Base-by-base conservation (phyloP, 257 asterid species). In the Galeopsis tetrahit region DNA sequence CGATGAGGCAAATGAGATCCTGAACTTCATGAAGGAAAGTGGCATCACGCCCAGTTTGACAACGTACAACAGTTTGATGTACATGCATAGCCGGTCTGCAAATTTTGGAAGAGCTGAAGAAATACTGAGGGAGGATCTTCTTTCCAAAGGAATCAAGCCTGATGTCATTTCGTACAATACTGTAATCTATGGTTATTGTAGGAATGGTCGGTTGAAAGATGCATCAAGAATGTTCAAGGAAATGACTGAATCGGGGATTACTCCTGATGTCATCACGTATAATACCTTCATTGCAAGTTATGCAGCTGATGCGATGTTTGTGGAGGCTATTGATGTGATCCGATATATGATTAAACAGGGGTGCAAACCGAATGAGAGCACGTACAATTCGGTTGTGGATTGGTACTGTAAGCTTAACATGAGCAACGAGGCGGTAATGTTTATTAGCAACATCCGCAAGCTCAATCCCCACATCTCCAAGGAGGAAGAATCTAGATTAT, bases 101-200 rank as follows among this genome's bases (percentile, higher is more conserved):
- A 80, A 86, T 58, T 93, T 82, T n/a, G 88, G 75, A 77, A 85
- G 75, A 70, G 84, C 98, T 2, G 97, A 93, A 70, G 94, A 86
- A 56, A 87, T 90, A 14, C 79, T 93, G 40, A 82, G 84, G 80
- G 88, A 90, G 80, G 88, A 90, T 79, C 73, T 93, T 31, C 33
- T 87, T 60, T 80, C 81, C 0, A 82, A 74, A 81, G 92, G 97
- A 10, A 79, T 83, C 17, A 86, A 86, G 74, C 96, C 96, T 4
- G 97, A 93, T 63, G 85, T 73, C 65, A 89, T 93, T 43, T 91
- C 98, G 0, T 93, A 82, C 76, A 93, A 93, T 76, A 91, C 98
- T 1, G 91, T 91, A 7, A 89, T 93, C 63, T 84, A 91, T 53
- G 96, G 81, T 5, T 93, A 93, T 71, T 93, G 98, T 80, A 86